Evolutionary conservation across 306 rosid species (phyloP), one percentile per base, ranked within the genome.

Genomic region (Amphicarpaea edgeworthii): DNA sequence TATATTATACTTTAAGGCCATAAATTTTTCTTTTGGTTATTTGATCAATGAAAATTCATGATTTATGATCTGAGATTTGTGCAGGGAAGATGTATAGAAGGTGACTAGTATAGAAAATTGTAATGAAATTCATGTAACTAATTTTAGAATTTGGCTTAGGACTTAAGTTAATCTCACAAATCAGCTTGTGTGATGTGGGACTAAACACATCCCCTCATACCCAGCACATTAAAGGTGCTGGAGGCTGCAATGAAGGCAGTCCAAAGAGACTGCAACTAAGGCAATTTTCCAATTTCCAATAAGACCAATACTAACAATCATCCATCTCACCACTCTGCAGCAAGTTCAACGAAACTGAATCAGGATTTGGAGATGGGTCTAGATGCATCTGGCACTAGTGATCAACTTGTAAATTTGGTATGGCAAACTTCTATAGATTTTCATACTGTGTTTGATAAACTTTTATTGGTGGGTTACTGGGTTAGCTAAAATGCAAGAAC

Each of bases 351-450:
- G 21, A 79, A 79, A 54, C 40, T 64, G 46, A 70, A 83, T 73
- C 64, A 14, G 51, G 71, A 68, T 72, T 37, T 26, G 58, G 80
- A 51, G 66, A 62, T 75, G 34, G 20, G 12, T 54, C 64, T 55
- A 7, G 49, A 74, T 42, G 46, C 40, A 65, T 76, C 78, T 70
- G 64, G 59, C 46, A 32, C 68, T 54, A 43, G 16, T 54, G 20
- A 73, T 20, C 12, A 51, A 69, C 69, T 7, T 50, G 72, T 24
- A 58, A 76, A 80, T 72, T 81, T 66, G 85, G 82, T 80, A 79
- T 54, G 49, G n/a, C 6, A 69, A 71, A 55, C 15, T 57, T 24
- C 12, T 46, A 46, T 55, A 11, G 40, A 21, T 67, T 72, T 66
- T 58, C 61, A 21, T 55, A 6, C 9, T 37, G 21, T 73, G 49